Base-by-base conservation (phyloP, 1,284 basidiomycete species). In the Cryptococcus sp. region DNA sequence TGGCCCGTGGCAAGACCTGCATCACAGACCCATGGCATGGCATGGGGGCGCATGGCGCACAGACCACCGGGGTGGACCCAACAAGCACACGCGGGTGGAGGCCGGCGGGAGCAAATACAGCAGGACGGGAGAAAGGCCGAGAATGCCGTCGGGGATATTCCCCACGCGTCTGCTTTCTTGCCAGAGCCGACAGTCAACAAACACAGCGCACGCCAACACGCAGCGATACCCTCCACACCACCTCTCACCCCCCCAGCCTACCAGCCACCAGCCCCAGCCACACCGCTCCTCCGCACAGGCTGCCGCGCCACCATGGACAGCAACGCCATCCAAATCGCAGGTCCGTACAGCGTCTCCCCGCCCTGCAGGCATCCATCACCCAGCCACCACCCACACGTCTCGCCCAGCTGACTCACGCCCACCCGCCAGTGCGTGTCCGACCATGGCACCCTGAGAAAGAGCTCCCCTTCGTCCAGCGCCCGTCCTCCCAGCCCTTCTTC, bases 401-500 rank as follows among this genome's bases (percentile, higher is more conserved):
- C 9, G 33, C 33, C 13, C 16, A 15, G n/a, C 28, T 53, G 33
- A 35, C 44, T n/a, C 16, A 28, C 43, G 24, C 21, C 40, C 36
- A 20, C 39, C 13, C 36, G 24, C 28, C 72, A 93, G 93, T 97
- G 50, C 91, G 93, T 62, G 88, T 94, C 53, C 85, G 93, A 55
- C 93, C 93, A 49, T 90, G 92, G 57, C 88, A 73, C 49, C 61
- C 87, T 28, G 57, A 85, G 50, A 88, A 85, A 82, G 94, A 97
- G 79, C 82, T 85, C 18, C 85, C 86, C 15, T 85, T 87, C 51
- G 83, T 96, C 40, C 87, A 87, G 53, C 85, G 66, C 53, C 65
- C 87, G 65, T 82, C 81, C 46, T 63, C 61, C 62, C 67, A 68
- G 54, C 82, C 80, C 53, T 86, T 84, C 58, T 83, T 92, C 59